Percentiles rank a stretch among this genome's conserved stretches.
Evolutionary conservation across 352 stramenopile genomes (phyloP).

Genomic region (Globisporangium uncinulatum): DNA sequence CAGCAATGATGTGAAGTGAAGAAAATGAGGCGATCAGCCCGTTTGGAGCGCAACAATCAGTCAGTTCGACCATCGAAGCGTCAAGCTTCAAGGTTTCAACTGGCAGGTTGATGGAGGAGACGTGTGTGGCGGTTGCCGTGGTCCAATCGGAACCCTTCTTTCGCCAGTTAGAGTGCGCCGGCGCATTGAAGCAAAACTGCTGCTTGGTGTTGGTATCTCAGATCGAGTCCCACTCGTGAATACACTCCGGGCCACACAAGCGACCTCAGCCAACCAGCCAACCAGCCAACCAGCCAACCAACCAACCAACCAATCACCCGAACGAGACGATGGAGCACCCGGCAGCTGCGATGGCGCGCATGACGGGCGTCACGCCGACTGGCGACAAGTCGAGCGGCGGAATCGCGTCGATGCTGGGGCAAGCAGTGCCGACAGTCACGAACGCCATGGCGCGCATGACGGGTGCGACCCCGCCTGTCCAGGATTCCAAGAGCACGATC

Average conservation of each 20-base stretch:
- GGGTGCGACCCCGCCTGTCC: constrained; percentile 13
- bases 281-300: not conserved
- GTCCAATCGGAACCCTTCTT: too few species aligned
- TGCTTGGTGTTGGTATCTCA: too few species aligned
- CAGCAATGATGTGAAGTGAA: too few species aligned
- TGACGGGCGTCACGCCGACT: constrained; percentile 20
- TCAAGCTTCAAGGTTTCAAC: too few species aligned
- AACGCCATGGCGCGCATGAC: constrained; percentile 19
- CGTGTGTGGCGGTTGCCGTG: too few species aligned
- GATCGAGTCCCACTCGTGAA: not conserved
- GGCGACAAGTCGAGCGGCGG: constrained; percentile 7
- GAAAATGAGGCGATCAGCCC: too few species aligned
- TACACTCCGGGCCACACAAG: constrained; percentile 1
- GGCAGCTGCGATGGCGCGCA: constrained; percentile 18
- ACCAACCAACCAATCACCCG: not conserved
- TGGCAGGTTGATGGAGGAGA: too few species aligned
- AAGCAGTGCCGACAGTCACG: constrained; percentile 1
- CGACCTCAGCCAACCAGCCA: not conserved
- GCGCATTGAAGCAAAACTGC: too few species aligned
- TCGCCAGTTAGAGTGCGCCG: too few species aligned
- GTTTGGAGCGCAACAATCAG: too few species aligned
- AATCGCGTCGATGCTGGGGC: constrained; percentile 12
- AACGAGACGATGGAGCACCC: constrained; percentile 22
- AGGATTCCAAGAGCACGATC: constrained; percentile 20
- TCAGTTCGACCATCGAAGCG: too few species aligned